phyloP scores from a whole-genome alignment of 2,329 filamentous ascomycete genomes.

The Exserohilum turcica region DNA sequence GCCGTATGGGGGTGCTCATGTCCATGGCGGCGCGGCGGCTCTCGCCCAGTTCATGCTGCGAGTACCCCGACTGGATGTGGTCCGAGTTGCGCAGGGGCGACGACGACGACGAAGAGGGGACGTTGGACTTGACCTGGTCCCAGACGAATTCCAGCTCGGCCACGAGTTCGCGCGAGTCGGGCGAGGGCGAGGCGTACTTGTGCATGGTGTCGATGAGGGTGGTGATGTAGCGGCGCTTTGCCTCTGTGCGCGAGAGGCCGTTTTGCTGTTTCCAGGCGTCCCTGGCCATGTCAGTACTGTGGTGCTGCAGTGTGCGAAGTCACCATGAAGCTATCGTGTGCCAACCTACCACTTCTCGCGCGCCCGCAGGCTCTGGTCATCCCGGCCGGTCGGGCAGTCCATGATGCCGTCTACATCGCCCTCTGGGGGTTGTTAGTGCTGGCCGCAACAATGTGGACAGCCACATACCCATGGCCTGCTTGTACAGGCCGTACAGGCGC shows the following conservation, averaged over 20 bases:
- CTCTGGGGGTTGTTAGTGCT: conserved; percentile 58
- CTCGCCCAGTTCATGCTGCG: conserved; percentile 41
- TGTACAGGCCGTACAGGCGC: conserved; percentile 96
- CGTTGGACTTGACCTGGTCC: conserved; percentile 94
- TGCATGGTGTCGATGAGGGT: conserved; percentile 97
- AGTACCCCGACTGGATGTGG: conserved; percentile 38
- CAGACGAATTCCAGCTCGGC: conserved; percentile 98
- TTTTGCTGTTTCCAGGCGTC: conserved; percentile 94
- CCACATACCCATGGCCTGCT: conserved; percentile 82
- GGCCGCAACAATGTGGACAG: background rate
- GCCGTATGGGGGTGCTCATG: conserved; percentile 16
- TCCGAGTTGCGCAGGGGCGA: conserved; percentile 46
- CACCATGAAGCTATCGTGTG: conserved; percentile 37
- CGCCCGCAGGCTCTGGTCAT: conserved; percentile 59
- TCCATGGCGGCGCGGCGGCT: conserved; percentile 48
- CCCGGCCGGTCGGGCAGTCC: conserved; percentile 70
- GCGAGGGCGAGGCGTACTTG: conserved; percentile 82
- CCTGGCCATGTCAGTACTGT: conserved; percentile 51
- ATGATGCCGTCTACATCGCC: conserved; percentile 94
- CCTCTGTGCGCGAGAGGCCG: conserved; percentile 83
- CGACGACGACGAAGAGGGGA: conserved; percentile 62
- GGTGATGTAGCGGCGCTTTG: conserved; percentile 91
- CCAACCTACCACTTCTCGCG: conserved; percentile 73
- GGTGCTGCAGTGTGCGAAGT: background rate
- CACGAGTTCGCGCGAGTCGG: conserved; percentile 85